Evolutionary conservation across 352 stramenopile species (phyloP), one percentile per base, ranked within the genome.

Genomic region (Halophytophthora polymorphica): DNA sequence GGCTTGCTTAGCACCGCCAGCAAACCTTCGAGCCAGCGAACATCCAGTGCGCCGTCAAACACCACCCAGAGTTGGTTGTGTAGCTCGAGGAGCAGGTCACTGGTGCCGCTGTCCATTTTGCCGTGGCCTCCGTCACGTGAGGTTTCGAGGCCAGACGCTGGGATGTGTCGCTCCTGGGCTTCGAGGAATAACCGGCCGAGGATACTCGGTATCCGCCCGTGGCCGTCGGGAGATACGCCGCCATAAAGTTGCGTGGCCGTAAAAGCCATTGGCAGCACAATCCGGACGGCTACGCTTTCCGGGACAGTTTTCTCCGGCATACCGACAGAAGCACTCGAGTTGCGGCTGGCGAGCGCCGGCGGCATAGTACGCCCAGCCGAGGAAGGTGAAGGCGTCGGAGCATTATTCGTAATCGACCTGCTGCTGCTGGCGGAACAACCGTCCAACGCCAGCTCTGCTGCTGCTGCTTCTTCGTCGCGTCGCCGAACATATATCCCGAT

Each of bases 241-340:
- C 75, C 75, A 35, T 83, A 84, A 0, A 86, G 55, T 45, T 83
- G 75, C 4, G 64, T 62, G 5, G 71, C 44, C n/a, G 65, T 74
- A 8, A 84, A 40, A 0, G 67, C 54, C 44, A 67, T 68, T 3
- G 71, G 69, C 0, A 80, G 31, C 8, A 82, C 69, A 7, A 79
- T 56, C 6, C 36, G 52, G 4, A 72, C 34, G 3, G 47, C 28
- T 8, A 61, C 39, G 42, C 40, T 65, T 3, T 17, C 22, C 22
- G 23, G 25, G 14, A 23, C 2, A 1, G 6, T 37, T 42, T 45
- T 53, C 0, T 50, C 58, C 4, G 7, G 15, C 12, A 45, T 55
- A 6, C 19, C 15, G 2, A 36, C 33, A 17, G 33, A 54, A 0
- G 45, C 42, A 14, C 53, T 53, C 1, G 53, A 66, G 31, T 17